Evolutionary conservation across 768 basidiomycete species (phyloP).

Genomic region (Rhodotorula diobovata): DNA sequence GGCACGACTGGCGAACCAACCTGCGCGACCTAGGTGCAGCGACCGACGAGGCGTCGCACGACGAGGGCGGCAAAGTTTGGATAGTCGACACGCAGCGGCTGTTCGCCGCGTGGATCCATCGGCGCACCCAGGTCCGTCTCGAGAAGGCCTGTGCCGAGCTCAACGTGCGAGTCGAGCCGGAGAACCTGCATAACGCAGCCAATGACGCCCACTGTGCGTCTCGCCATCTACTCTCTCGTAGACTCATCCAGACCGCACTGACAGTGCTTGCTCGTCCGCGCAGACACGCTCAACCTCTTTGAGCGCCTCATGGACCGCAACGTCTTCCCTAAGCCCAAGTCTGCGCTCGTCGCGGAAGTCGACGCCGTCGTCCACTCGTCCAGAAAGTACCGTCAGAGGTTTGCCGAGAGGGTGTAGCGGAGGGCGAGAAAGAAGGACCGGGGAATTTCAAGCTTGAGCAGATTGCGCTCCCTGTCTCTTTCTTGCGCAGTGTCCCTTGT

Average conservation of each 20-base stretch:
- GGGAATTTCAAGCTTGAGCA: too few species aligned
- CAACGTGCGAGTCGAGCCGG: conserved; percentile 4
- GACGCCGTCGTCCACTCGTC: too few species aligned
- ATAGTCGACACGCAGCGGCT: conserved; percentile 32
- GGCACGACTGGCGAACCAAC: conserved; percentile 1
- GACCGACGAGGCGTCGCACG: neutral
- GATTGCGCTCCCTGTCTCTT: too few species aligned
- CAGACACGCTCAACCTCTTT: conserved; percentile 32
- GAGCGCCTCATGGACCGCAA: conserved; percentile 24
- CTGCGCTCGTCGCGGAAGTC: neutral
- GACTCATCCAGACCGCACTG: too few species aligned
- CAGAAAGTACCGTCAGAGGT: too few species aligned
- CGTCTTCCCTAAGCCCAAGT: neutral
- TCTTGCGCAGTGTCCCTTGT: too few species aligned
- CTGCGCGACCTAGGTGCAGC: conserved; percentile 1
- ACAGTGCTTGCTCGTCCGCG: neutral
- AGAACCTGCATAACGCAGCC: conserved; percentile 33
- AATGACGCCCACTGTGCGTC: conserved; percentile 37
- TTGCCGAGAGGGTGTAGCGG: too few species aligned
- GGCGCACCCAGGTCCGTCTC: conserved; percentile 12
- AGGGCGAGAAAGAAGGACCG: too few species aligned
- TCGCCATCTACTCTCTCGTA: neutral
- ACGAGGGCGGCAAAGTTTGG: conserved; percentile 3
- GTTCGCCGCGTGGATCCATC: conserved; percentile 11
- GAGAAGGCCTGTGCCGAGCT: conserved; percentile 22